Evolutionary conservation across 31 red algal species (phyloP).

Genomic region (Porphyra umbilicalis): DNA sequence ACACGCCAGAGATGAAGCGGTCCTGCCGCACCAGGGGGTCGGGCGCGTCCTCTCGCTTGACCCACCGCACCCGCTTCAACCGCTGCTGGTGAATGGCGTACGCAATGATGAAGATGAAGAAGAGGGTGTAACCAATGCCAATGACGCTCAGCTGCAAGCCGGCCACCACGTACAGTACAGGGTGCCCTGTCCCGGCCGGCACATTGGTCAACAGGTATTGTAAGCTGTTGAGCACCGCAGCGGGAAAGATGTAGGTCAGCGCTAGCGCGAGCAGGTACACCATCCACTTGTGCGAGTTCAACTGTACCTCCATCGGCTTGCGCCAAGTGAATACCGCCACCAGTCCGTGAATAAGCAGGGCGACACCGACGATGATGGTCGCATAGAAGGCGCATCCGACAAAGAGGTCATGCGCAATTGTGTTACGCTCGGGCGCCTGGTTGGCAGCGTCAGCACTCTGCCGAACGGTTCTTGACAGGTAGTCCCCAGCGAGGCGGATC

Average conservation of each 20-base stretch:
- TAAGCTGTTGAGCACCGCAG: constrained; percentile 37
- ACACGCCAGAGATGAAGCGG: constrained; percentile 28
- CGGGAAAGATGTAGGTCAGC: constrained; percentile 49
- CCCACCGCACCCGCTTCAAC: constrained; percentile 41
- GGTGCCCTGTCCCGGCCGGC: constrained; percentile 23
- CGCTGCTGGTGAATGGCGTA: constrained; percentile 21
- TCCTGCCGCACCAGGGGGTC: constrained; percentile 30
- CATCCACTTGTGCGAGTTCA: constrained; percentile 53
- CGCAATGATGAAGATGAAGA: constrained; percentile 26
- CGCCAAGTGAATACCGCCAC: constrained; percentile 33
- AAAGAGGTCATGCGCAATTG: constrained; percentile 39
- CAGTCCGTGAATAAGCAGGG: constrained; percentile 22
- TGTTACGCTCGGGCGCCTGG: background rate
- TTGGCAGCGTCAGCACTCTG: constrained; percentile 5
- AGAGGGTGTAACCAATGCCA: constrained; percentile 44
- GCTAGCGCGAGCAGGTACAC: constrained; percentile 50
- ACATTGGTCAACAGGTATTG: constrained; percentile 55
- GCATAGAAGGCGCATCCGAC: constrained; percentile 46
- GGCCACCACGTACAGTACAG: constrained; percentile 40
- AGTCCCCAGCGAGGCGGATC: background rate
- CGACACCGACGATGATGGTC: constrained; percentile 28
- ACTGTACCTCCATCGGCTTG: constrained; percentile 18
- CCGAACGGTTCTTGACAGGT: background rate
- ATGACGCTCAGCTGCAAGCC: constrained; percentile 32
- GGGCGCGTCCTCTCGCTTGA: constrained; percentile 27